Base-by-base conservation (phyloP, 208 protist genomes). In the Jaenimonas drosophilae region DNA sequence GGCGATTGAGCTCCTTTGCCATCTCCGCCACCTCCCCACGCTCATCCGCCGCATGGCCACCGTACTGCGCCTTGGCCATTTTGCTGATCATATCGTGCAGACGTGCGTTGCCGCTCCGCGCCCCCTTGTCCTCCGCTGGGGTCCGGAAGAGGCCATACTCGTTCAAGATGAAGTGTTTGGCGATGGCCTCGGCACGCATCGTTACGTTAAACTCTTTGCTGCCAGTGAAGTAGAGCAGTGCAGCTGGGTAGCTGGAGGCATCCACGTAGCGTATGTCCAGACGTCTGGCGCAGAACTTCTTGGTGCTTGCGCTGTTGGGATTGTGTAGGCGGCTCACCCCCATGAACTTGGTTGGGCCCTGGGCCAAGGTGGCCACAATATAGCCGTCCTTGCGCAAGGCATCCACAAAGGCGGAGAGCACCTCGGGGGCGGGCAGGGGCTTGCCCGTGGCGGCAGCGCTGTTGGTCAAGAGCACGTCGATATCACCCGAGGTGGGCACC, bases 221-320 rank as follows among this genome's bases (percentile, higher is more conserved):
- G n/a, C 90, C 90, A 1, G 90, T 96, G 69, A 96, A 96, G 71
- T 96, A 96, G 12, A 92, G 58, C 42, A 95, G 48, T 33, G 90
- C 87, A 0, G 79, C 84, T 9, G 88, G 76, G 47, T 82, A 94
- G 51, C 70, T 66, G 20, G 66, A 58, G 29, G 50, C 38, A 29
- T 93, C 83, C 9, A 94, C 87, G 54, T 84, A 88, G 50, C 85
- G 83, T 29, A 94, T 74, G 57, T 96, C 88, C 6, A 96, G 50
- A 1, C 88, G 79, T 11, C 88, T 68, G 7, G 79, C 70, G 2
- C 56, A 61, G 42, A 79, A 88, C 28, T 55, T 31, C 16, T 63
- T 64, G 34, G 52, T 49, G 33, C 24, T 12, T 31, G 31, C 26
- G 45, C 14, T 50, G 50, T 50, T 46, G 30, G 44, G 11, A 24